These are phyloP conservation scores for Lupinus albus DNA, from an alignment of 306 rosid genomes.

Conservation along the genomic window DNA sequence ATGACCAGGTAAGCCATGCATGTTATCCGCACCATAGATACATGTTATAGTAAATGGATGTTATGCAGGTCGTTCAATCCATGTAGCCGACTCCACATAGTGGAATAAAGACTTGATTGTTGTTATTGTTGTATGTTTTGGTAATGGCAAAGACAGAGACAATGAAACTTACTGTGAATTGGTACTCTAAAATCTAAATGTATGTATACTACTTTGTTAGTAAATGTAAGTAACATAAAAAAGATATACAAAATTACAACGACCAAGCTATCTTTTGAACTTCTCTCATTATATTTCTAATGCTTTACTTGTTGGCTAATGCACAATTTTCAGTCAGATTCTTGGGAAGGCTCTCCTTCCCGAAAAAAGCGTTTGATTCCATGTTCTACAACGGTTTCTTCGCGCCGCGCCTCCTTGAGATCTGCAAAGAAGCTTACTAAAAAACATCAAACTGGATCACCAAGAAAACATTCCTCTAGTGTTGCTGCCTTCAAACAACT, in stretches of 20 bases:
- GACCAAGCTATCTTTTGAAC: not conserved
- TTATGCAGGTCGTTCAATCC: no score
- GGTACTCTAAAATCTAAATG: not conserved
- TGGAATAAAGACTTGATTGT: no score
- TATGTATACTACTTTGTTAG: no score
- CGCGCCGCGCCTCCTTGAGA: conserved; percentile 33
- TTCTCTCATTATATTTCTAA: not conserved
- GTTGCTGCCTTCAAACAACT: not conserved
- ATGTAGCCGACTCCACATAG: no score
- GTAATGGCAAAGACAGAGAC: not conserved
- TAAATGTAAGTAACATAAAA: not conserved
- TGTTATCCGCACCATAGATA: no score
- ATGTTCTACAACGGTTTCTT: not conserved
- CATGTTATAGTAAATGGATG: no score
- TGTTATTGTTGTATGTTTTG: no score
- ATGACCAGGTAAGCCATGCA: no score
- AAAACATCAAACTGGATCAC: no score
- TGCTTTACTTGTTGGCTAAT: conserved; percentile 20
- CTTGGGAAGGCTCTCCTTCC: conserved; percentile 11
- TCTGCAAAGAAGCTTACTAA: conserved; percentile 4
- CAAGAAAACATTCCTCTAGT: not conserved
- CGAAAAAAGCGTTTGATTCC: not conserved
- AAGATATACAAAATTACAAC: conserved; percentile 3
- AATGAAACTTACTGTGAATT: not conserved
- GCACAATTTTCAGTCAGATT: conserved; percentile 33